Evolutionary conservation across 768 basidiomycete species (phyloP), one percentile per base, ranked within the genome.

Genomic region (Rossbeevera mucosa): DNA sequence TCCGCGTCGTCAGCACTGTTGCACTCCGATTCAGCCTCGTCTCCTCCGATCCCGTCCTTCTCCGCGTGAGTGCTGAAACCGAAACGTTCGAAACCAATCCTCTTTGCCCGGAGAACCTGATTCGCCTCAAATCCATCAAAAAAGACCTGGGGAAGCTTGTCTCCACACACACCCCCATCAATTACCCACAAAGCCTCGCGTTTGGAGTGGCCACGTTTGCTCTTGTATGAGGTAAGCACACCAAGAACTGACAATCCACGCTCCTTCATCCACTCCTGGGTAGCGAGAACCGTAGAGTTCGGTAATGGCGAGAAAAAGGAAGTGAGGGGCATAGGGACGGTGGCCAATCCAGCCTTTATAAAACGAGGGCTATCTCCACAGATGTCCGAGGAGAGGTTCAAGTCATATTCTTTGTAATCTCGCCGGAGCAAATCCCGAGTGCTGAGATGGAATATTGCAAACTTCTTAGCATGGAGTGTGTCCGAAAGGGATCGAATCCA

Each of bases 331-430:
- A 88, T 63, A 2, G 93, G 94, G 16, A 97, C 87, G 3, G 91
- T 88, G 1, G 91, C 80, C 12, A 99, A 71, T 5, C 95, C 94
- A 1, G 83, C 83, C 51, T 77, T 79, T 36, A 91, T 72, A 7
- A 71, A 63, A 25, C 68, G 60, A 7, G 61, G 53, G 16, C 64
- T 66, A 0, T 67, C 53, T 44, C 53, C 55, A 21, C 50, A 47
- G 30, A 68, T 44, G 28, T 55, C 45, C 11, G 57, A 16, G 1
- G 74, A 63, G 2, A 84, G 77, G 0, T 72, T 68, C 52, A 81
- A 68, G 1, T 68, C 64, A 63, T 93, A 95, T 58, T 95, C 85
- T 67, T 99, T 98, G 76, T 94, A 99, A 71, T 99, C 96, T n/a
- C 96, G 75, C 12, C 92, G 78, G 5, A 99, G 78, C 18, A 97